phyloP scores from a whole-genome alignment of 2,329 filamentous ascomycete genomes.

The Aspergillus sp. region DNA sequence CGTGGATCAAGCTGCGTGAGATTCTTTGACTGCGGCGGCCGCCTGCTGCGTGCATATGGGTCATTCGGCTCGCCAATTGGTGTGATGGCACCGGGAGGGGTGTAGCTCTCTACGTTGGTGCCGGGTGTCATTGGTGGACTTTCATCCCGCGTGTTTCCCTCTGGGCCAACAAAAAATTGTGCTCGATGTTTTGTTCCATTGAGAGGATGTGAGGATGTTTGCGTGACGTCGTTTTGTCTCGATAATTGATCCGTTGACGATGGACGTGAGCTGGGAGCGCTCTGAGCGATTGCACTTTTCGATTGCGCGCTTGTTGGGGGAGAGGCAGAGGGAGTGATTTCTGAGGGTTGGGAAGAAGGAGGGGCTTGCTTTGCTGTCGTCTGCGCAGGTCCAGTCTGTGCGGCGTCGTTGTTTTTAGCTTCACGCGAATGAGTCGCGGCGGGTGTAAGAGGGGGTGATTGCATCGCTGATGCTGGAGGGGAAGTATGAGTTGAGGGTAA shows the following conservation, averaged over 20 bases:
- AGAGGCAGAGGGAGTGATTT: conserved; percentile 57
- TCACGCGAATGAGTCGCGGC: conserved; percentile 69
- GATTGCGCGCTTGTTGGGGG: conserved; percentile 43
- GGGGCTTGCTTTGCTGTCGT: conserved; percentile 33
- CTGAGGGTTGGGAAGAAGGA: conserved; percentile 24
- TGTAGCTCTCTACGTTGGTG: conserved; percentile 42
- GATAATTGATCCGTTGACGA: conserved; percentile 42
- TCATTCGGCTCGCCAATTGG: conserved; percentile 79
- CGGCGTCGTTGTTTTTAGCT: conserved; percentile 33
- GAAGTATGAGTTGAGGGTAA: conserved; percentile 67
- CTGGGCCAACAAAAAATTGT: conserved; percentile 59
- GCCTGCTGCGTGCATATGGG: conserved; percentile 80
- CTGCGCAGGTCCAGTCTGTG: conserved; percentile 28
- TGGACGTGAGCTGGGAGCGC: conserved; percentile 41
- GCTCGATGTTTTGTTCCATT: conserved; percentile 51
- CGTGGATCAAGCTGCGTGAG: conserved; percentile 71
- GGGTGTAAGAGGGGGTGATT: conserved; percentile 87
- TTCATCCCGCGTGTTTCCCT: conserved; percentile 56
- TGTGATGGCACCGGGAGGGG: conserved; percentile 72
- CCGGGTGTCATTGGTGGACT: conserved; percentile 63
- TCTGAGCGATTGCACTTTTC: conserved; percentile 29
- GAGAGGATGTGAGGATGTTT: conserved; percentile 43
- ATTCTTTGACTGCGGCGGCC: conserved; percentile 67
- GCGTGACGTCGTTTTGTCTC: conserved; percentile 45
- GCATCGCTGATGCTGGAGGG: conserved; percentile 68